Base-by-base conservation (phyloP, 805 yeast species). In the Helenozyma rhizophorensis region DNA sequence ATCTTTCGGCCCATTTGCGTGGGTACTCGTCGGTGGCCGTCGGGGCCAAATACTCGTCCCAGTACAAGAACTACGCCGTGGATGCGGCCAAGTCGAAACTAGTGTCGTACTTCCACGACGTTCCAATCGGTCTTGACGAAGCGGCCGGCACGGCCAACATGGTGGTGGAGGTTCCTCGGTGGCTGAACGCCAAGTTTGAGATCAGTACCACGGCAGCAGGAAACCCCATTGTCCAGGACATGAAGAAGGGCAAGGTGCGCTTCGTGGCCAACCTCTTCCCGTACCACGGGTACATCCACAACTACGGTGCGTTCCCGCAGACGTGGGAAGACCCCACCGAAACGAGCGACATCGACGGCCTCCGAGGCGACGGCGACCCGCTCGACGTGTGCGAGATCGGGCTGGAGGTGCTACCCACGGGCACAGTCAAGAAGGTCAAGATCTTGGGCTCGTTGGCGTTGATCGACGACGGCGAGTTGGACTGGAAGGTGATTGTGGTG, bases 231-330 rank as follows among this genome's bases (percentile, higher is more conserved):
- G 72, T 85, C 42, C 98, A 93, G 72, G 98, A 93, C 68, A 85
- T 94, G 58, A 93, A 93, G 74, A 90, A 93, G 75, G 97, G 97
- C 49, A 83, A 87, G 65, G 78, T 88, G 56, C 80, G 97, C 70
- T 93, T 82, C 52, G 97, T 93, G 40, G 82, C 95, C 72, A 93
- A 93, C 78, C 80, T 95, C 64, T 90, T 90, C 86, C 98, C 98
- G 33, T 95, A 85, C 73, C 95, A 93, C 63, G 98, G 98, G 52
- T 90, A 93, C 74, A 90, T 90, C 51, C 96, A 88, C 72, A 93
- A 93, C 73, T 90, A 90, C 62, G 98, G 97, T 62, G 97, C 97
- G 30, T 83, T 90, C 77, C 97, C 97, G 47, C 97, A 90, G 64
- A 81, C 88, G 29, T 81, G 88, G 88, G 88, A 81, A 62, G 85